Percentiles rank a stretch among this genome's conserved stretches.
Evolutionary conservation across 305 asterid genomes (phyloP).

Genomic region (Solanum hybrid): DNA sequence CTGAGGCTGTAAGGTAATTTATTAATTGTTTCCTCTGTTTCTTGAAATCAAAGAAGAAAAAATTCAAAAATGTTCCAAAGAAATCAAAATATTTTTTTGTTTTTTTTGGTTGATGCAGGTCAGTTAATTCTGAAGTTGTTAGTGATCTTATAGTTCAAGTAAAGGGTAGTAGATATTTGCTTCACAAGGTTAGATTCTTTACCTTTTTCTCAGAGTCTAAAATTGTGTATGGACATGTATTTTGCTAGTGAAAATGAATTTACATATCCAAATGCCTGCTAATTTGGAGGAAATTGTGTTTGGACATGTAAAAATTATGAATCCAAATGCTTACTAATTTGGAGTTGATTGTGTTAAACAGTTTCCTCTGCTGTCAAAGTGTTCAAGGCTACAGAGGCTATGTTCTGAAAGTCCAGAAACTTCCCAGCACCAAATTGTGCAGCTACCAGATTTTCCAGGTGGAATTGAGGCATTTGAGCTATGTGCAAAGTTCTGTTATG

Average conservation of each 20-base stretch:
- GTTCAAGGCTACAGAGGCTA: conserved; percentile 45
- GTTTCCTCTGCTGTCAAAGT: conserved; percentile 89
- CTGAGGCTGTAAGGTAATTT: conserved; percentile 44
- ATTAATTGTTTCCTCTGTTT: background rate
- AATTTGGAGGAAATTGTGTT: background rate
- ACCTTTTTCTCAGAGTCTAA: background rate
- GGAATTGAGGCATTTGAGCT: conserved; percentile 71
- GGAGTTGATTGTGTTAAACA: conserved; percentile 14
- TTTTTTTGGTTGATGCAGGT: conserved; percentile 22
- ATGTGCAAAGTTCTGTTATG: conserved; percentile 89
- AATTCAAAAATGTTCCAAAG: background rate
- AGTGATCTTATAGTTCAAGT: conserved; percentile 69
- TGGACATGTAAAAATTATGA: background rate
- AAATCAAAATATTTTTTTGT: background rate
- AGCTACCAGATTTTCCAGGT: conserved; percentile 75
- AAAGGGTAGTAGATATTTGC: conserved; percentile 48
- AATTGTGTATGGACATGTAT: background rate
- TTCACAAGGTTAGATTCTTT: conserved; percentile 45
- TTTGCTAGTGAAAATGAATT: background rate
- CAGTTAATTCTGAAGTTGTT: conserved; percentile 59
- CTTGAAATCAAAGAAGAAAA: background rate
- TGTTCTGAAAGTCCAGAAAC: conserved; percentile 50
- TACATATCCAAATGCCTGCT: background rate
- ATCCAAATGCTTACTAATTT: background rate
- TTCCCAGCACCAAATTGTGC: conserved; percentile 36